A percentile compares a stretch with the other conserved stretches of the same genome.
Evolutionary conservation across 140 eudicot species (phyloP).

Genomic region (Senecio squalidus): DNA sequence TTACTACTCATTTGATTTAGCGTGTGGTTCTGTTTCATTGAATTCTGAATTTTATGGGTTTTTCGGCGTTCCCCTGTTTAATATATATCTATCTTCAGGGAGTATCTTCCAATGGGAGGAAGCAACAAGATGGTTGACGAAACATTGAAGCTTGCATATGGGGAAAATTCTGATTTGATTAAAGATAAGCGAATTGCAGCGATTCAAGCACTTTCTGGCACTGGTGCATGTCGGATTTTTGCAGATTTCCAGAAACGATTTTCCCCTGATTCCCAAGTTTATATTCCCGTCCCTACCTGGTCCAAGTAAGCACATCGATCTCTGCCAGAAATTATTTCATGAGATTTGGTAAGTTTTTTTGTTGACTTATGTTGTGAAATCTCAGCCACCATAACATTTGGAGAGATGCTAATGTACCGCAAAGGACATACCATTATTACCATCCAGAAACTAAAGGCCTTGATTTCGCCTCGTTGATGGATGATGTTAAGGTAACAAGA

Average conservation of each 20-base stretch:
- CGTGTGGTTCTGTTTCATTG: too few species aligned
- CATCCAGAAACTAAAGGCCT: constrained; percentile 91
- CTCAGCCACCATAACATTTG: constrained; percentile 96
- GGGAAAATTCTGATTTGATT: constrained; percentile 81
- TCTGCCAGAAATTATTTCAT: too few species aligned
- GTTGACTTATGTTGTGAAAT: constrained; percentile 18
- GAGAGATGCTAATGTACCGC: constrained; percentile 94
- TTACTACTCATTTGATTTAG: too few species aligned
- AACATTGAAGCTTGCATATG: constrained; percentile 85
- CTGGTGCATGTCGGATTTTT: constrained; percentile 96
- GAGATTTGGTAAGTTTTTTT: too few species aligned
- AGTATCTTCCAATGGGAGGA: constrained; percentile 99
- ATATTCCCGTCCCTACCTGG: constrained; percentile 97
- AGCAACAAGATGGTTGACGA: constrained; percentile 76
- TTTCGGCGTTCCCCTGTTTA: neutral
- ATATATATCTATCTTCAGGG: constrained; percentile 44
- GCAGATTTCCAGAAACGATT: constrained; percentile 94
- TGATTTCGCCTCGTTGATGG: constrained; percentile 81
- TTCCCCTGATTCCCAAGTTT: constrained; percentile 86
- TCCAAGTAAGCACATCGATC: constrained; percentile 57
- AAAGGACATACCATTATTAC: constrained; percentile 78
- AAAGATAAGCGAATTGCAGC: constrained; percentile 93
- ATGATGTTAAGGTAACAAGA: constrained; percentile 79
- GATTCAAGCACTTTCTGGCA: constrained; percentile 95
- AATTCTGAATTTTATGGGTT: neutral